phyloP scores from a whole-genome alignment of 2,329 filamentous ascomycete species.

The Atkinsonella hypoxylon region DNA sequence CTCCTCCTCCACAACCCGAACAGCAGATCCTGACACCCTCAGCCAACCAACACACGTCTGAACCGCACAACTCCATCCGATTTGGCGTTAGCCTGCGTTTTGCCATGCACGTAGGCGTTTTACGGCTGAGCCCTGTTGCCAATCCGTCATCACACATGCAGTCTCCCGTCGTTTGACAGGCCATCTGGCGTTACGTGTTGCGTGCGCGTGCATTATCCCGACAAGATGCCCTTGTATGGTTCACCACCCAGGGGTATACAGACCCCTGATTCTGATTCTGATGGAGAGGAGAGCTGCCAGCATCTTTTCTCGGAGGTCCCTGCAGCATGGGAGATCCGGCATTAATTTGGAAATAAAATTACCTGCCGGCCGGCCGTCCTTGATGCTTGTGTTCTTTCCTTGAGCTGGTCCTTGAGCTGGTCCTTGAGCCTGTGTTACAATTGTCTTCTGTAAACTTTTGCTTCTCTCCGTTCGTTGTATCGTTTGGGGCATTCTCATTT shows the following conservation, averaged over 20 bases:
- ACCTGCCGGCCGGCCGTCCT: not conserved
- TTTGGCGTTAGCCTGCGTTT: conserved; percentile 1
- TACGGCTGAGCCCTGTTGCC: not conserved
- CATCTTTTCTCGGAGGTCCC: not conserved
- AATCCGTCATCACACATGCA: not conserved
- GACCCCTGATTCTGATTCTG: not conserved
- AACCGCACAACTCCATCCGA: conserved; percentile 4
- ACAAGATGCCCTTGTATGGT: not conserved
- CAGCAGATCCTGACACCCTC: not conserved
- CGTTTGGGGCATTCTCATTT: not conserved
- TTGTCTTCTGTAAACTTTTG: not conserved
- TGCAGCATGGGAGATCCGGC: not conserved
- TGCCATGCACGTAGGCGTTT: not conserved
- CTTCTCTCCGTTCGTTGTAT: not conserved
- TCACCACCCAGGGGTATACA: not conserved
- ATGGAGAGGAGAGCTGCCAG: not conserved
- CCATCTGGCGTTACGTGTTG: not conserved
- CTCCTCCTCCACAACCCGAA: not conserved
- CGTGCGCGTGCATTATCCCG: not conserved
- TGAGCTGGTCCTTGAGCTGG: not conserved
- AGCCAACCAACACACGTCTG: not conserved
- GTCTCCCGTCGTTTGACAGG: not conserved
- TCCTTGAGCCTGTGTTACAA: not conserved
- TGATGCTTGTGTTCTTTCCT: not conserved
- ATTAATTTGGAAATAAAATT: not conserved